Percentiles rank a stretch among this genome's conserved stretches.
Evolutionary conservation across 106 monocot genomes (phyloP).

Genomic region (Hemerocallis citrina): DNA sequence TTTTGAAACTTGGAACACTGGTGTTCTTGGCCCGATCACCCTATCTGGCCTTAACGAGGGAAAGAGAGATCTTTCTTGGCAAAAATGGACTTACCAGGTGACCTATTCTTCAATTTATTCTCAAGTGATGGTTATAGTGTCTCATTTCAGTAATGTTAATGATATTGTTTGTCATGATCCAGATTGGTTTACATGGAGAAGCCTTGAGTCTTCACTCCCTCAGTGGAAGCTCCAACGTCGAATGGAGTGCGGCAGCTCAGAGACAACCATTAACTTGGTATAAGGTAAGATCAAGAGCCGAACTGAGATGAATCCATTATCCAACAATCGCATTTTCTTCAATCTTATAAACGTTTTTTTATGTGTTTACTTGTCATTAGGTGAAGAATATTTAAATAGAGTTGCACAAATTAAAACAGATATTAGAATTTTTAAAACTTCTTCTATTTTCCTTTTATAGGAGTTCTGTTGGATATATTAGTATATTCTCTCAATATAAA

Average conservation of each 20-base stretch:
- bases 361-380: no score
- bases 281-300: constrained; percentile 41
- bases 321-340: not conserved
- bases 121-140: not conserved
- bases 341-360: no score
- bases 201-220: constrained; percentile 64
- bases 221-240: constrained; percentile 71
- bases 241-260: constrained; percentile 60
- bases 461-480: no score
- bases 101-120: constrained; percentile 7
- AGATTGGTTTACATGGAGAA: constrained; percentile 93
- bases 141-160: not conserved
- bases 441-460: no score
- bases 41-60: constrained; percentile 79
- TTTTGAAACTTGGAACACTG: constrained; percentile 89
- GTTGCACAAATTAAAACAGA: no score
- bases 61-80: constrained; percentile 72
- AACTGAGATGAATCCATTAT: not conserved
- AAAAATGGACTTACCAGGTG: constrained; percentile 78
- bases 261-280: constrained; percentile 88
- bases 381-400: no score
- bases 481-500: no score
- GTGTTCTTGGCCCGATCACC: constrained; percentile 87
- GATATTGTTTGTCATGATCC: constrained; percentile 1
- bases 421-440: no score